Evolutionary conservation across 1,284 basidiomycete species (phyloP).

Genomic region (Moesziomyces antarcticus): DNA sequence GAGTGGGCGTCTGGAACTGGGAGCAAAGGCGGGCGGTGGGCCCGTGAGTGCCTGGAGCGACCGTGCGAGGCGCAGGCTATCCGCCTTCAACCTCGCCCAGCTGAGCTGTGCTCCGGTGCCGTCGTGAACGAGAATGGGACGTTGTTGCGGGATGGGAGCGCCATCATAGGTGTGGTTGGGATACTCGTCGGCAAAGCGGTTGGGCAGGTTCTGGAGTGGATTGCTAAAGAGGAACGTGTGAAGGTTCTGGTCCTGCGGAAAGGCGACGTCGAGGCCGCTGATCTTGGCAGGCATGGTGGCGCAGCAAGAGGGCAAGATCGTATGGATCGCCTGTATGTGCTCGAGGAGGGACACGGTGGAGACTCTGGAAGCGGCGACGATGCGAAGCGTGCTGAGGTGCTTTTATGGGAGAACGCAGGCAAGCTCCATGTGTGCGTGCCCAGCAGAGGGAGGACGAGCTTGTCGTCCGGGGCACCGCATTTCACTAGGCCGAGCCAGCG

Average conservation of each 20-base stretch:
- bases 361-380: no score
- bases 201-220: conserved; percentile 48
- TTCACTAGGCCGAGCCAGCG: no score
- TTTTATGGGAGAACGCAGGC: background rate
- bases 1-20: conserved; percentile 7
- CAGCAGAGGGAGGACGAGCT: no score
- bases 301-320: background rate
- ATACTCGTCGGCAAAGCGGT: conserved; percentile 21
- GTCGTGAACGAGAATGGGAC: conserved; percentile 44
- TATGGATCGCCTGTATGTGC: background rate
- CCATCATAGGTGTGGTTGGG: conserved; percentile 49
- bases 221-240: conserved; percentile 51
- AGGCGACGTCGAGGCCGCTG: conserved; percentile 28
- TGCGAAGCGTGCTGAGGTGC: background rate
- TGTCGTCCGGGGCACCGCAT: no score
- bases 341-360: background rate
- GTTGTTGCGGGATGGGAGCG: conserved; percentile 37
- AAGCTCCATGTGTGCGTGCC: no score
- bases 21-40: conserved; percentile 20
- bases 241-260: conserved; percentile 38
- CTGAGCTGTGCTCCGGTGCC: conserved; percentile 46
- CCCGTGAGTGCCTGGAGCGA: conserved; percentile 39
- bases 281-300: conserved; percentile 19
- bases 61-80: conserved; percentile 51
- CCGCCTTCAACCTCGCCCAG: conserved; percentile 41